phyloP scores from a whole-genome alignment of 83 land plant genomes.

The Thuja plicata region DNA sequence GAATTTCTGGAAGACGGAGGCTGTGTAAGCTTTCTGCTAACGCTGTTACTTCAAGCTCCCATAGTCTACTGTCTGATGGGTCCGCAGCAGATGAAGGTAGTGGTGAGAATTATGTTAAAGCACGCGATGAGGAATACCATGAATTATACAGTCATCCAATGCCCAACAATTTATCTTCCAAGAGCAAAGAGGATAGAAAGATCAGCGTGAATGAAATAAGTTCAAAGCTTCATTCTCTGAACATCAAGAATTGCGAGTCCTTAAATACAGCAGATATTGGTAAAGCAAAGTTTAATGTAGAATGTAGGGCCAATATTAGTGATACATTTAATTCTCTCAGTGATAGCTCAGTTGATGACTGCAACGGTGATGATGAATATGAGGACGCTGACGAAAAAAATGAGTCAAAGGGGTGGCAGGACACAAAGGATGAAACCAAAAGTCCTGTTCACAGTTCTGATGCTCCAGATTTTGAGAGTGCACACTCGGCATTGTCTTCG shows the following conservation, averaged over 20 bases:
- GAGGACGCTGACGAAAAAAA: not conserved
- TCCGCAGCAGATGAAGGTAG: conserved; percentile 13
- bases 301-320: conserved; percentile 17
- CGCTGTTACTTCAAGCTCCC: not conserved
- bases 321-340: conserved; percentile 8
- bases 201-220: conserved; percentile 43
- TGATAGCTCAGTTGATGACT: conserved; percentile 7
- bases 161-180: not conserved
- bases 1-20: conserved; percentile 43
- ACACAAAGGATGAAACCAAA: not conserved
- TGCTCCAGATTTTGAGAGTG: conserved; percentile 23
- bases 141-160: not conserved
- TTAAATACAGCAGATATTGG: conserved; percentile 9
- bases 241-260: conserved; percentile 29
- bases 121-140: not conserved
- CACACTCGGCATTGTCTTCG: conserved; percentile 18
- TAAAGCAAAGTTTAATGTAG: conserved; percentile 10
- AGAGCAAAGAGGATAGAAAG: conserved; percentile 22
- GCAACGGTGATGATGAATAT: not conserved
- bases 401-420: not conserved
- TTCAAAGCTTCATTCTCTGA: conserved; percentile 41
- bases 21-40: conserved; percentile 25
- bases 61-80: conserved; percentile 15
- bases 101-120: not conserved
- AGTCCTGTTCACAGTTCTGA: not conserved